These are phyloP conservation scores for Fragaria nilgerrensis DNA, from an alignment of 306 rosid species.

Conservation along the genomic window DNA sequence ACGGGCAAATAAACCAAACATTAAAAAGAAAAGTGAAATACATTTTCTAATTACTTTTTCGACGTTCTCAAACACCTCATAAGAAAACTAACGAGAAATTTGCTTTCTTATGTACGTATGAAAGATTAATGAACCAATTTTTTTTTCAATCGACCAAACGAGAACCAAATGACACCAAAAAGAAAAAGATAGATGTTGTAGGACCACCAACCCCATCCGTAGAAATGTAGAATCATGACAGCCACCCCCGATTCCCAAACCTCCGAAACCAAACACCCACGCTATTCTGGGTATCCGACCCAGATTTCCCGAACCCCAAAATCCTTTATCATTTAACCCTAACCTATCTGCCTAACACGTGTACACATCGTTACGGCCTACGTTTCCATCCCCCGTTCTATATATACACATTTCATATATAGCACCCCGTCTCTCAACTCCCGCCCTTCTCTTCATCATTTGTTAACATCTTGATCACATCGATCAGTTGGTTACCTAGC, in stretches of 20 bases:
- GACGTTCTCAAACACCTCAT: no score
- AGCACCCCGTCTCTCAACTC: slow-evolving; percentile 21
- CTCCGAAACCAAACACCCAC: not conserved
- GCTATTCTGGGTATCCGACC: slow-evolving; percentile 10
- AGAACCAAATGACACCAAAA: not conserved
- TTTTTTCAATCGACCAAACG: no score
- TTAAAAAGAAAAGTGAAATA: no score
- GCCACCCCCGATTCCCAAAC: slow-evolving; percentile 2
- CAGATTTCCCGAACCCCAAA: slow-evolving; percentile 2
- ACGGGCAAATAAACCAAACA: no score
- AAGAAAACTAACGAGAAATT: no score
- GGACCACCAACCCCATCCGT: slow-evolving; percentile 17
- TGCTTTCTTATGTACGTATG: no score
- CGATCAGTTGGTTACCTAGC: not conserved
- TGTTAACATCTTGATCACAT: slow-evolving; percentile 4
- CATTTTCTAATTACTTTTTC: no score
- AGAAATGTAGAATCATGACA: slow-evolving; percentile 19
- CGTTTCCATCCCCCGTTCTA: slow-evolving; percentile 12
- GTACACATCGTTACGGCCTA: slow-evolving; percentile 25
- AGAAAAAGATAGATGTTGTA: not conserved
- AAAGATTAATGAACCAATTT: no score
- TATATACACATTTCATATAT: slow-evolving; percentile 23
- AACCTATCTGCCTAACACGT: slow-evolving; percentile 26
- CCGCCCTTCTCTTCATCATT: slow-evolving; percentile 31
- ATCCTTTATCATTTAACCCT: not conserved